Evolutionary conservation across 2,329 filamentous ascomycete species (phyloP), one percentile per base, ranked within the genome.

Genomic region (Lachnellula hyalina): DNA sequence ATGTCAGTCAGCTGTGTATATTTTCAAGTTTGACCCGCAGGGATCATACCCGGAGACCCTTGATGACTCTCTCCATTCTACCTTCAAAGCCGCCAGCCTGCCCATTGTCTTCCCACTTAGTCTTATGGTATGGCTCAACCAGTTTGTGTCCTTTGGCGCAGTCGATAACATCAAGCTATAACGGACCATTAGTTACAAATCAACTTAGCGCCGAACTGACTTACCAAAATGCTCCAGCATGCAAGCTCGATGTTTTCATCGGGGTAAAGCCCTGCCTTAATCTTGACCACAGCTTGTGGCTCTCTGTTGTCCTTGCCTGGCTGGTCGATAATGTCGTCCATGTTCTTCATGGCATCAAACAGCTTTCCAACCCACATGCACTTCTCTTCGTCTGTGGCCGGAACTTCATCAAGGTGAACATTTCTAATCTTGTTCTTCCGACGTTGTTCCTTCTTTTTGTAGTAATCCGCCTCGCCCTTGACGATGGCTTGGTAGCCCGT

Each of bases 151-250:
- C 59, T 14, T 54, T 36, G 8, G 51, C 42, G 19, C 56, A 53
- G 25, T 49, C 34, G 2, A 42, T 32, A 38, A 49, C 56, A 14
- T 46, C 47, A 9, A 52, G 34, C 62, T 62, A 35, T 47, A 14
- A 40, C 11, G 41, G 21, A 41, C 8, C 45, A 21, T 51, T 28
- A 42, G 42, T 44, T 51, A 40, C n/a, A 47, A 9, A 40, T 15
- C 14, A 15, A n/a, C 38, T 14, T 8, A 21, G 19, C 11, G 21
- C n/a, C 1, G 7, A 12, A 44, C 11, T 1, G 19, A 57, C 60
- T 55, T 44, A 65, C 63, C 11, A 65, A 41, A 12, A 64, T 48
- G 7, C 56, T 44, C 63, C 64, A 65, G 21, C 55, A 59, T 9
- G 45, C 41, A 7, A 54, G 40, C 19, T 65, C 62, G 12, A 65